Conservation (phyloP, 2,329 filamentous ascomycete species). For the Grosmannia serpens region DNA sequence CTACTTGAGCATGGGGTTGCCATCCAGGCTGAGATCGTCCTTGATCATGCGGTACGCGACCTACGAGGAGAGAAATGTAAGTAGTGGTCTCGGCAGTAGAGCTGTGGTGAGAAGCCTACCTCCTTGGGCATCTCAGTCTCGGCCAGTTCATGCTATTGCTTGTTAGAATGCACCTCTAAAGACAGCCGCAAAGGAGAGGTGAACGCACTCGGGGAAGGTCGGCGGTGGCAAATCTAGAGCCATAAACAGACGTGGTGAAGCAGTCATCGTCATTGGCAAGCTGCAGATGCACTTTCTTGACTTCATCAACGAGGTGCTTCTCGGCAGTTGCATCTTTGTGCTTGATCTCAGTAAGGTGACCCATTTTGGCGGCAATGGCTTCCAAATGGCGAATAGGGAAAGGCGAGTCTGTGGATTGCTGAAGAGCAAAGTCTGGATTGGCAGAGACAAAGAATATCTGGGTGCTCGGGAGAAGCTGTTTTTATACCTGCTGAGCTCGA, state of each 20-base stretch:
- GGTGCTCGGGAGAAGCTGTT: background rate
- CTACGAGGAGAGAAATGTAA: background rate
- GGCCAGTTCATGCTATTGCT: constrained; percentile 61
- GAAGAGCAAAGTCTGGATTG: background rate
- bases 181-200: background rate
- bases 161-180: constrained; percentile 13
- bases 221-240: constrained; percentile 67
- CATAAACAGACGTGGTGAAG: constrained; percentile 75
- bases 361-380: constrained; percentile 27
- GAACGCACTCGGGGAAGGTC: constrained; percentile 51
- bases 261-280: constrained; percentile 41
- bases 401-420: background rate
- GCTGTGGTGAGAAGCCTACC: background rate
- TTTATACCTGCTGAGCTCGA: background rate
- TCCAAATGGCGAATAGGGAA: background rate
- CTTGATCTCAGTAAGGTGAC: constrained; percentile 36
- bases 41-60: constrained; percentile 96
- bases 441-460: background rate
- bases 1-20: constrained; percentile 77
- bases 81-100: background rate
- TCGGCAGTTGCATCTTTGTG: constrained; percentile 17
- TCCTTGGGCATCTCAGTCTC: constrained; percentile 83
- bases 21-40: constrained; percentile 84
- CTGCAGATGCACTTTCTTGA: constrained; percentile 33
- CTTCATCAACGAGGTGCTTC: constrained; percentile 20